Conservation (phyloP, 768 basidiomycete genomes). For the Suillus discolor region DNA sequence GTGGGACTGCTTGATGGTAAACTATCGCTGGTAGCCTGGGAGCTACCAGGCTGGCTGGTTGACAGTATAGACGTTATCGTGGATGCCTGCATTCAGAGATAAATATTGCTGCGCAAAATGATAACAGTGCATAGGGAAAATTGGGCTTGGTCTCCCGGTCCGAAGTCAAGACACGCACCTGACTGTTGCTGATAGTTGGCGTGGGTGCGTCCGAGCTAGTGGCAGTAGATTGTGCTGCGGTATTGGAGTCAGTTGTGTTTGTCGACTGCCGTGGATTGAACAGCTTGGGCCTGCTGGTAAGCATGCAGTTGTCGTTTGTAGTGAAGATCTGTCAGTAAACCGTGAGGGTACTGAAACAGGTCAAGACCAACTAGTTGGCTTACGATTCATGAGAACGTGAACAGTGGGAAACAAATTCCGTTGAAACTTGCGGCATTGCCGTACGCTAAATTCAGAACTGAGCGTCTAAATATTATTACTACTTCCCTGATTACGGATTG, state of each 20-base stretch:
- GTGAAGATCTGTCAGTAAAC: not conserved
- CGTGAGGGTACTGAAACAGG: not conserved
- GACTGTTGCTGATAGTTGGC: not conserved
- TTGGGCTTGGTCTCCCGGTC: not conserved
- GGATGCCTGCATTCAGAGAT: not conserved
- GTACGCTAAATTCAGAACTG: not conserved
- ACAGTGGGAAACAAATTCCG: not conserved
- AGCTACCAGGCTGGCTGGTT: not conserved
- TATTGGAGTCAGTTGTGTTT: not conserved
- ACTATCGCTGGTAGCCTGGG: not conserved
- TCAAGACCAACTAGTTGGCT: not conserved
- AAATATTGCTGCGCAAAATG: not conserved
- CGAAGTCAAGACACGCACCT: slow-evolving; percentile 2
- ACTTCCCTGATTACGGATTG: not conserved
- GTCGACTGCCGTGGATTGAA: slow-evolving; percentile 1
- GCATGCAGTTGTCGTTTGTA: not conserved
- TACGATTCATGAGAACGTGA: not conserved
- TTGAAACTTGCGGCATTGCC: no score
- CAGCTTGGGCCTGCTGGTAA: no score
- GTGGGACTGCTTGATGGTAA: not conserved
- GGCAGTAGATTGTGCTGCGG: not conserved
- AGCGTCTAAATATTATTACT: not conserved
- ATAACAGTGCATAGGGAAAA: not conserved
- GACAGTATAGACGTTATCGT: not conserved
- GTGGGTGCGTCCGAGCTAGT: not conserved